These are phyloP conservation scores for Stachybotrys echinatus DNA, from an alignment of 2,329 filamentous ascomycete genomes.

Conservation along the genomic window DNA sequence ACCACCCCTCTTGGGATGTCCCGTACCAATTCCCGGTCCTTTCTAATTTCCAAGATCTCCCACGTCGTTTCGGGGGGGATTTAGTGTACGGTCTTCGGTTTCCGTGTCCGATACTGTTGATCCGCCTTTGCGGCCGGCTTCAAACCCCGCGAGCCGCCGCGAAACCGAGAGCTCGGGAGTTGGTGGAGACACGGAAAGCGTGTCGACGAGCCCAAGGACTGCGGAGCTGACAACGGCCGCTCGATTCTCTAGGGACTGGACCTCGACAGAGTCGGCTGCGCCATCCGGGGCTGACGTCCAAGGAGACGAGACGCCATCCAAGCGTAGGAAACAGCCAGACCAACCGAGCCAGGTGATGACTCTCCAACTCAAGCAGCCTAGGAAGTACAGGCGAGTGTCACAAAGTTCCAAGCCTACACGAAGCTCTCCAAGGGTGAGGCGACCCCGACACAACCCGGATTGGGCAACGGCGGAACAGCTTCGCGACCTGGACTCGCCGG, in stretches of 20 bases:
- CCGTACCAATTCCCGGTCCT: no score
- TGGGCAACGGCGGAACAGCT: not conserved
- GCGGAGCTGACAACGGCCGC: no score
- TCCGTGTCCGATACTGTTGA: not conserved
- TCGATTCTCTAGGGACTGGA: no score
- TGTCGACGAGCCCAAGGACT: no score
- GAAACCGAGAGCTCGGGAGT: not conserved
- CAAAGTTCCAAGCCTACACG: not conserved
- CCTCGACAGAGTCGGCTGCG: no score
- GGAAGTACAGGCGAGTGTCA: not conserved
- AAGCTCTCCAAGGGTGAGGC: not conserved
- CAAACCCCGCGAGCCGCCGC: no score
- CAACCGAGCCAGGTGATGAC: not conserved
- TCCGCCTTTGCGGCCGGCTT: not conserved
- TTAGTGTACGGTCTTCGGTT: not conserved
- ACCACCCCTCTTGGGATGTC: no score
- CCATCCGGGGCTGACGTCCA: no score
- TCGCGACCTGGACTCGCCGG: not conserved
- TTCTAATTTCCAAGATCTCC: no score
- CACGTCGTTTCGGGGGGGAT: not conserved
- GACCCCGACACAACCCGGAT: not conserved
- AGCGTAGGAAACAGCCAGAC: not conserved
- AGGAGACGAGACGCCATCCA: not conserved
- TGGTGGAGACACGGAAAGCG: not conserved
- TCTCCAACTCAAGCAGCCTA: not conserved